A percentile compares a stretch with the other conserved stretches of the same genome.
These are phyloP conservation scores for Cladosporium oxysporum DNA, from an alignment of 2,329 filamentous ascomycete genomes.

Conservation along the genomic window DNA sequence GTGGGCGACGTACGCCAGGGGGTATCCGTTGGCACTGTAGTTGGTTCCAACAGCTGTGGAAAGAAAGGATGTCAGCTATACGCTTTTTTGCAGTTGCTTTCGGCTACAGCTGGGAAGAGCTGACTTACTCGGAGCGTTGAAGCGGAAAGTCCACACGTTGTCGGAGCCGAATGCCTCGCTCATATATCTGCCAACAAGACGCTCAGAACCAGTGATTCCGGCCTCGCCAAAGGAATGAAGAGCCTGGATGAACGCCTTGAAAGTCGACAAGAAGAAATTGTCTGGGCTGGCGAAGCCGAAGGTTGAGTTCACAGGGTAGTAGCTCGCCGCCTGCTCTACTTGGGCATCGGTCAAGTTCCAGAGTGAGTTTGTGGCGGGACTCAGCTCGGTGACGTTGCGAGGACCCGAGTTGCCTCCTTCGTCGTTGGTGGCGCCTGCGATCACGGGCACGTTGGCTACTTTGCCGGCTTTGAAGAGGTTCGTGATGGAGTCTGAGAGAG, in stretches of 20 bases:
- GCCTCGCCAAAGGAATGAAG: slow-evolving; percentile 1
- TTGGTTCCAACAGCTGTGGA: slow-evolving; percentile 8
- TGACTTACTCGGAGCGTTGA: slow-evolving; percentile 16
- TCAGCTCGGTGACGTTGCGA: slow-evolving; percentile 6
- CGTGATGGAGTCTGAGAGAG: slow-evolving; percentile 11
- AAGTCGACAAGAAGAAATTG: slow-evolving; percentile 2
- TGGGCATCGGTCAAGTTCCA: slow-evolving; percentile 9
- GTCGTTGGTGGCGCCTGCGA: slow-evolving; percentile 11
- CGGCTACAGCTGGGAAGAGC: no score
- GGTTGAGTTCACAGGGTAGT: slow-evolving; percentile 8
- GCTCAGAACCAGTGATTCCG: slow-evolving; percentile 7
- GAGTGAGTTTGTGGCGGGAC: slow-evolving; percentile 5
- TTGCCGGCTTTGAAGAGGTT: slow-evolving; percentile 11
- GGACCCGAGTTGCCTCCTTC: slow-evolving; percentile 9
- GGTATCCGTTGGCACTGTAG: background rate
- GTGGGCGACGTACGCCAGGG: slow-evolving; percentile 8
- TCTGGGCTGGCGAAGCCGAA: slow-evolving; percentile 11
- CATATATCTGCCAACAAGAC: slow-evolving; percentile 1
- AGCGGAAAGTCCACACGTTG: slow-evolving; percentile 8
- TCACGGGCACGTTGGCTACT: slow-evolving; percentile 6
- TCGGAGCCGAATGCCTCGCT: background rate
- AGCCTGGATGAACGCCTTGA: slow-evolving; percentile 17
- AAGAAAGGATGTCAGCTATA: background rate
- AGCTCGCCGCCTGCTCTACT: background rate
- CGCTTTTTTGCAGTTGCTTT: no score